phyloP scores from a whole-genome alignment of 345 rosid species.

The Combretum micranthum region DNA sequence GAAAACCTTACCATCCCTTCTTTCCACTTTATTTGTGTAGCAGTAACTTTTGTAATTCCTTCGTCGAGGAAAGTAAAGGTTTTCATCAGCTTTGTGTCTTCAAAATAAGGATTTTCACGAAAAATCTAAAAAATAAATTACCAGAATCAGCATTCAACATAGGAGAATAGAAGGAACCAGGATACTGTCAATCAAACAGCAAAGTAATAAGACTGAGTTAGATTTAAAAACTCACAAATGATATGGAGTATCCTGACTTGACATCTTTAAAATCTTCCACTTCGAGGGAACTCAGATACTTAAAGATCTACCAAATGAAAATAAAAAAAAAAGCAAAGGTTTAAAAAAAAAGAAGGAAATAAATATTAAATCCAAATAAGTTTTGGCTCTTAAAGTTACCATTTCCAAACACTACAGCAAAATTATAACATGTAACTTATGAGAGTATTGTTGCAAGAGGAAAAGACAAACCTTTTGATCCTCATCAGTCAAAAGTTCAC shows the following conservation, averaged over 20 bases:
- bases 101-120: conserved; percentile 72
- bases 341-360: background rate
- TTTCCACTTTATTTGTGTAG: conserved; percentile 85
- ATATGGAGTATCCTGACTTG: conserved; percentile 81
- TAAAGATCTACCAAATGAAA: conserved; percentile 52
- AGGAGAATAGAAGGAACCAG: background rate
- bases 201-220: background rate
- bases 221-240: conserved; percentile 55
- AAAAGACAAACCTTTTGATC: conserved; percentile 72
- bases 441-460: background rate
- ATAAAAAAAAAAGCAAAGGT: background rate
- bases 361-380: no score
- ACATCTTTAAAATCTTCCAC: conserved; percentile 90
- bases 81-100: conserved; percentile 72
- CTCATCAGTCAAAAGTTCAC: conserved; percentile 71
- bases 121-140: conserved; percentile 46
- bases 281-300: conserved; percentile 57
- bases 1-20: conserved; percentile 61
- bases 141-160: conserved; percentile 1
- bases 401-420: background rate
- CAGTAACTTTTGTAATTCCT: conserved; percentile 66
- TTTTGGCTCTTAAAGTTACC: no score
- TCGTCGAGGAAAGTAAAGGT: conserved; percentile 79
- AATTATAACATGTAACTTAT: conserved; percentile 1
- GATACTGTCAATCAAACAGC: background rate